Conservation (phyloP, 441 rosid species). For the Omphalea diandra region DNA sequence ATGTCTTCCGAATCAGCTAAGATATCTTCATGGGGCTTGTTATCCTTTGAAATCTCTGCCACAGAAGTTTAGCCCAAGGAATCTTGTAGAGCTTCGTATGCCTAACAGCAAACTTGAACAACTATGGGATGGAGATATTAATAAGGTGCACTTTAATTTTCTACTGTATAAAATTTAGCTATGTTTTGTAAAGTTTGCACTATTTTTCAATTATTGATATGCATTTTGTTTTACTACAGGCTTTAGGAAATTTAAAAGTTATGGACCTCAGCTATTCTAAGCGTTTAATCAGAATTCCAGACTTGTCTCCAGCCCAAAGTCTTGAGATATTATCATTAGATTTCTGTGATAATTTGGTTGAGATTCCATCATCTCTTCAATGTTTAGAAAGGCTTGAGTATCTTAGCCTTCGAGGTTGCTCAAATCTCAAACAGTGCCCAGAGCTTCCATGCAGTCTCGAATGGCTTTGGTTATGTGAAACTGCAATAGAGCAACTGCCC, state of each 20-base stretch:
- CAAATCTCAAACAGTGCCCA: no score
- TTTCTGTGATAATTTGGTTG: background rate
- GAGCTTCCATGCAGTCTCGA: no score
- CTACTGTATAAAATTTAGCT: background rate
- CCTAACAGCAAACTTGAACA: background rate
- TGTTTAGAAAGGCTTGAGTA: no score
- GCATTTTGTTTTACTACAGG: background rate
- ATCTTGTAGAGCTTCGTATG: background rate
- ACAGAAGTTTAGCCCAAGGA: background rate
- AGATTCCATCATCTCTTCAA: no score
- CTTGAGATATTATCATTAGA: background rate
- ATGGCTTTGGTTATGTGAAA: no score
- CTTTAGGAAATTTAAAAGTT: background rate
- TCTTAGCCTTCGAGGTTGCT: no score
- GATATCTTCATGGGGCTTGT: background rate
- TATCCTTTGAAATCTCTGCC: slow-evolving; percentile 5
- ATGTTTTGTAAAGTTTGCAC: background rate
- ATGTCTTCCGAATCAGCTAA: background rate
- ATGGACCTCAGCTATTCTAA: background rate
- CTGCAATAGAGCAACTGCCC: no score
- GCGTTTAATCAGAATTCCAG: background rate
- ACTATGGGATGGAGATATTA: background rate
- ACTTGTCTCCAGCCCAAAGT: background rate
- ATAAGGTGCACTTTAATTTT: background rate
- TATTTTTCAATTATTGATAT: no score